phyloP scores from a whole-genome alignment of 2,329 filamentous ascomycete genomes.

The Aotearoamyces nothofagi region DNA sequence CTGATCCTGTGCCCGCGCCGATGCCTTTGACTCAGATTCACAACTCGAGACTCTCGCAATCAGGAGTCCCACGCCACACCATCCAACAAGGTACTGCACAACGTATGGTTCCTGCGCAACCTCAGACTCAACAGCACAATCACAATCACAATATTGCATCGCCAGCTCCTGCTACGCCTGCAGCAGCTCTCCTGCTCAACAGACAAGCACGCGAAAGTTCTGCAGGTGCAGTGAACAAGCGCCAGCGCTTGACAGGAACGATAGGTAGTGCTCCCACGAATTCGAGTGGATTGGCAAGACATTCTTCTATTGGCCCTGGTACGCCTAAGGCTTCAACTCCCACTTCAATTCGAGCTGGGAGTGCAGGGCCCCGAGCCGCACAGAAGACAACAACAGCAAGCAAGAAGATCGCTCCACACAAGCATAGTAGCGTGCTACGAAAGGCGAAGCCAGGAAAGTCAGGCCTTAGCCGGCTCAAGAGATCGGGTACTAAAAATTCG shows the following conservation, averaged over 20 bases:
- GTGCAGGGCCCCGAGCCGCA: conserved; percentile 38
- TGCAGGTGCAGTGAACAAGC: conserved; percentile 41
- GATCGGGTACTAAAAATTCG: conserved; percentile 36
- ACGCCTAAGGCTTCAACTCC: conserved; percentile 36
- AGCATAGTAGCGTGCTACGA: conserved; percentile 16
- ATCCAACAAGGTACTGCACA: conserved; percentile 9
- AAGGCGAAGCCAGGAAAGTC: conserved; percentile 30
- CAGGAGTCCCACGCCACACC: conserved; percentile 16
- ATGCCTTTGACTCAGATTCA: conserved; percentile 12
- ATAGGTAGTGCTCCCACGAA: conserved; percentile 29
- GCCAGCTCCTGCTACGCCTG: conserved; percentile 41
- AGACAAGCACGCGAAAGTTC: conserved; percentile 41
- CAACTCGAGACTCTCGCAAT: conserved; percentile 11
- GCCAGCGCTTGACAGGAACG: conserved; percentile 26
- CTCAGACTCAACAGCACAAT: conserved; percentile 14
- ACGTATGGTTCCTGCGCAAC: conserved; percentile 3
- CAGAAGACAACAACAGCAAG: conserved; percentile 25
- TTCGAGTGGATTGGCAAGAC: conserved; percentile 43
- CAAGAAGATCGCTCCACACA: conserved; percentile 18
- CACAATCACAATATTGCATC: conserved; percentile 6
- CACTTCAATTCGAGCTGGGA: conserved; percentile 31
- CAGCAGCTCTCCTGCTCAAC: conserved; percentile 42
- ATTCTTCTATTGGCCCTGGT: conserved; percentile 46
- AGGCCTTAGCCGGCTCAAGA: conserved; percentile 47
- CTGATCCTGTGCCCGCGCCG: conserved; percentile 7